Evolutionary conservation across 2,329 filamentous ascomycete species (phyloP), one percentile per base, ranked within the genome.

Genomic region (Dothistroma pini): DNA sequence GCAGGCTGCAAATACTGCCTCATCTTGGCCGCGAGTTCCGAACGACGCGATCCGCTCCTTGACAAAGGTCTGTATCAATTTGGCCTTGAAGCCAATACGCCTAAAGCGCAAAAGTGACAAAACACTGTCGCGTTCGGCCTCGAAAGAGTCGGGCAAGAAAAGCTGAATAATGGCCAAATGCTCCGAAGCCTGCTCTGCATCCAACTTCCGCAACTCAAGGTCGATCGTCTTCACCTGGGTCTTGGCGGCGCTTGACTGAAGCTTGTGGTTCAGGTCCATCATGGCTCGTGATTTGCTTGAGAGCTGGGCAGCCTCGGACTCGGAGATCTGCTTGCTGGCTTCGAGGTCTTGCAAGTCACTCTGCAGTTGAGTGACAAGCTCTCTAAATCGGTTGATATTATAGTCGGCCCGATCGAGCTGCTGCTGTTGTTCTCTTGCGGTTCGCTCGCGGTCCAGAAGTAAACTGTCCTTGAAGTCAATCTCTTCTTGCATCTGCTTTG

Each of bases 171-270:
- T 96, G 19, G 88, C 85, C 31, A 99, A 83, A 71, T 97, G 93
- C 72, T 97, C 90, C 44, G 87, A 83, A 1, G 92, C 90, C 78
- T 97, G 91, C 69, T 96, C 89, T 0, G 93, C 92, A 69, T 96
- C 91, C 72, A 97, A 84, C 59, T 89, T 88, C 57, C 89, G 86
- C 60, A 97, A 80, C 74, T 97, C 93, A 32, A 97, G 82, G 67
- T 97, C 93, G 64, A 99, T 96, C 0, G 92, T 92, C 79, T 96
- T 97, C 71, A 91, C 88, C 74, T 96, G 93, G 2, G 93, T 89
- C 79, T 96, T 96, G 47, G 91, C 85, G 11, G 92, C 92, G 12
- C 92, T 96, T 59, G 90, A 85, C 72, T 96, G 93, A 49, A 99
- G 83, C 77, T 96, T 96, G 83, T 93, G 85, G 75, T 97, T 97